Evolutionary conservation across 2,329 filamentous ascomycete species (phyloP), one percentile per base, ranked within the genome.

Genomic region (Alternaria incomplexa): DNA sequence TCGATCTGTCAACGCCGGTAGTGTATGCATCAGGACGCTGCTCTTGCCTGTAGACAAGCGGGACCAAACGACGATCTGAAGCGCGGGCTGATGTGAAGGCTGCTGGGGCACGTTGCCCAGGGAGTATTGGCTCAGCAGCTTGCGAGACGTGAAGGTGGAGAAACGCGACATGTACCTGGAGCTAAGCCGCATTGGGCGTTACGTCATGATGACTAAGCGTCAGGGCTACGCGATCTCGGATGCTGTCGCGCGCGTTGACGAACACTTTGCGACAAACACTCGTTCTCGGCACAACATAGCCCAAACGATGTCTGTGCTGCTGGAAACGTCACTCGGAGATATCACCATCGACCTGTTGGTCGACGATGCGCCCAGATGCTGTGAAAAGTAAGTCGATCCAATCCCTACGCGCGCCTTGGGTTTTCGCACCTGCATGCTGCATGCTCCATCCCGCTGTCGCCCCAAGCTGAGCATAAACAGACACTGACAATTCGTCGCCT

Each of bases 261-360:
- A 64, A 67, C 65, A n/a, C 44, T 69, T 66, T 70, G 71, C 71
- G 66, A 69, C 68, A 62, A 70, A 62, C 67, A 70, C 62, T 47
- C 32, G 30, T 32, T 40, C 46, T 51, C 47, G 54, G 62, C 67
- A 65, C 65, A 57, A 64, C 65, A 67, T 47, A 47, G 11, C 58
- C 53, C 58, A 55, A 61, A 68, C 54, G 67, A 98, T 98, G 95
- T 97, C 93, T 66, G 95, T 97, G 58, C 87, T 98, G 28, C 86
- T 99, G 54, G 95, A 99, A 83, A 97, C 96, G 32, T 97, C 91
- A 62, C 88, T 90, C 2, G 95, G 95, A 75, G 96, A 99, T 80
- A 91, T 99, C 75, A 95, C 97, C 68, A 93, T 98, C 74, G 95
- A 99, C 79, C 86, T 99, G 23, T 85, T 97, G 64, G 89, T 96